phyloP scores from a whole-genome alignment of 2,329 filamentous ascomycete species.

The Fusarium scirpi region DNA sequence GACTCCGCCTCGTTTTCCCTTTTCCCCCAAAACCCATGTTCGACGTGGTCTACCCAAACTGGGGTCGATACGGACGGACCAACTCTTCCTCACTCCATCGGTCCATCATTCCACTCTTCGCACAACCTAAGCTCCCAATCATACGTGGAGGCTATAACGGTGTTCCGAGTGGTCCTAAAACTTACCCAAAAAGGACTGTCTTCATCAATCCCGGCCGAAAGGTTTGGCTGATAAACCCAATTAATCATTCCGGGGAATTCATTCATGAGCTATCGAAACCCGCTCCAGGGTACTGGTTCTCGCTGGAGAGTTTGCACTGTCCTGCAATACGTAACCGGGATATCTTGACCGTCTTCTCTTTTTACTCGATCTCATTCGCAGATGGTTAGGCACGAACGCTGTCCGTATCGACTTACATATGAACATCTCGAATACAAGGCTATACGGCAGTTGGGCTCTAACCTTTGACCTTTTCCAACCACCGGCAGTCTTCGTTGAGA shows the following conservation, averaged over 20 bases:
- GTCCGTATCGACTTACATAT: conserved; percentile 18
- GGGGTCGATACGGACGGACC: conserved; percentile 38
- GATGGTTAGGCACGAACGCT: conserved; percentile 24
- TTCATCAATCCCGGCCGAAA: conserved; percentile 16
- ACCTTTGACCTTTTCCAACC: conserved; percentile 11
- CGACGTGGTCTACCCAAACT: conserved; percentile 23
- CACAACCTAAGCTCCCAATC: conserved; percentile 26
- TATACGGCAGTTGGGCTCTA: conserved; percentile 22
- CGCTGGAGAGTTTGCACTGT: conserved; percentile 20
- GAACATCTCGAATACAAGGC: conserved; percentile 15
- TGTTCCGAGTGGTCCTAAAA: conserved; percentile 21
- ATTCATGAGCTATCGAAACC: conserved; percentile 13
- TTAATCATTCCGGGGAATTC: conserved; percentile 4
- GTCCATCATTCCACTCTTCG: conserved; percentile 36
- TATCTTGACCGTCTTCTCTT: conserved; percentile 4
- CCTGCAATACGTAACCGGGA: conserved; percentile 15
- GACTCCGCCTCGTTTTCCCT: conserved; percentile 30
- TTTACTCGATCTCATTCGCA: conserved; percentile 7
- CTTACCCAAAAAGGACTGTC: conserved; percentile 15
- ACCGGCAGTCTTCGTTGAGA: conserved; percentile 10
- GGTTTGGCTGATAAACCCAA: conserved; percentile 7
- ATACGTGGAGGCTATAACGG: conserved; percentile 22
- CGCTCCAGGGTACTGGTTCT: conserved; percentile 1
- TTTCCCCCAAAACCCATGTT: conserved; percentile 3
- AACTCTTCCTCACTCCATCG: conserved; percentile 35